A percentile compares a stretch with the other conserved stretches of the same genome.
Evolutionary conservation across 2,329 filamentous ascomycete genomes (phyloP).

Genomic region (Colletotrichum musicola): DNA sequence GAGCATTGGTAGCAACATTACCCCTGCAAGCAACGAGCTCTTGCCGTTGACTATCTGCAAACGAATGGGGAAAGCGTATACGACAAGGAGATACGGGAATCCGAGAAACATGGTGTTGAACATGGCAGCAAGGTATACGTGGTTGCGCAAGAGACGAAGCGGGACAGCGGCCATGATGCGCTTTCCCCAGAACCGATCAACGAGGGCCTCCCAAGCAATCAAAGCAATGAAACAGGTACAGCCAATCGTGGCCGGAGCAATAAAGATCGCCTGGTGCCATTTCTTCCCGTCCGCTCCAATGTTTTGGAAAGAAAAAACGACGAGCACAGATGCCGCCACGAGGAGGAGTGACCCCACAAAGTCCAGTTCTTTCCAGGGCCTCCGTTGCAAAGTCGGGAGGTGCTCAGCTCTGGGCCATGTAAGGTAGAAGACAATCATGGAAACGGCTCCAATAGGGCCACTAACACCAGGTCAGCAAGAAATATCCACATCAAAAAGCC

Average conservation of each 20-base stretch:
- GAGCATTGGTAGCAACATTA: slow-evolving; percentile 67
- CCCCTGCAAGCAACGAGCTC: slow-evolving; percentile 58
- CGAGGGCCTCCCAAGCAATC: slow-evolving; percentile 54
- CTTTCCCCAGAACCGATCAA: slow-evolving; percentile 47
- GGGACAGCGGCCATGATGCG: slow-evolving; percentile 60
- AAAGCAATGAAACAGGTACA: slow-evolving; percentile 51
- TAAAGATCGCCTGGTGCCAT: slow-evolving; percentile 58
- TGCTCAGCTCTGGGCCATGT: slow-evolving; percentile 62
- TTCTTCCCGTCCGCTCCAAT: slow-evolving; percentile 52
- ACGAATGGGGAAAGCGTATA: slow-evolving; percentile 63
- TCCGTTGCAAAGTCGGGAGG: slow-evolving; percentile 52
- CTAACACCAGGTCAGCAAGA: slow-evolving; percentile 47
- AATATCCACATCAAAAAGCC: not conserved
- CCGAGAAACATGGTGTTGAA: slow-evolving; percentile 62
- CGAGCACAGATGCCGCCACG: slow-evolving; percentile 64
- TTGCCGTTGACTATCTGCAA: slow-evolving; percentile 64
- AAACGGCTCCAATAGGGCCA: slow-evolving; percentile 62
- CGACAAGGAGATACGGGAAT: slow-evolving; percentile 62
- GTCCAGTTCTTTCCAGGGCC: slow-evolving; percentile 65
- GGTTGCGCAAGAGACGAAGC: slow-evolving; percentile 60
- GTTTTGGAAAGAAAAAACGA: slow-evolving; percentile 71
- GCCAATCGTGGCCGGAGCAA: slow-evolving; percentile 56
- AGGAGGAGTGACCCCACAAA: slow-evolving; percentile 66
- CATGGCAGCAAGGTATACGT: slow-evolving; percentile 56
- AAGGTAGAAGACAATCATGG: slow-evolving; percentile 60